Evolutionary conservation across 2,329 filamentous ascomycete species (phyloP), one percentile per base, ranked within the genome.

Genomic region (Ilyonectria sp.): DNA sequence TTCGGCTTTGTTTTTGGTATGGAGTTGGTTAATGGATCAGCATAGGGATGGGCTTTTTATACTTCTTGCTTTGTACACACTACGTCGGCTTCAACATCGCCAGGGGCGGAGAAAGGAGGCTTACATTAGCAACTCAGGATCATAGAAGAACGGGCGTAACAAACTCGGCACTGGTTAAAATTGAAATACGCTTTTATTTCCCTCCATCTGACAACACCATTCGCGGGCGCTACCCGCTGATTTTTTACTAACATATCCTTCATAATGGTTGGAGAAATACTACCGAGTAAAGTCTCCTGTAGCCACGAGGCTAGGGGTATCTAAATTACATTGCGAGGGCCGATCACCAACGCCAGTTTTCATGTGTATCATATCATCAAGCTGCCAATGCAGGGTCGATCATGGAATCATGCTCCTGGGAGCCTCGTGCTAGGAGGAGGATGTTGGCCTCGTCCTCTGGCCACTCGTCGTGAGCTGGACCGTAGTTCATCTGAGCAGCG

Each of bases 381-480:
- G 46, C 17, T 17, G 67, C 71, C 10, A 82, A 71, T 11, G 75
- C 72, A 31, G 81, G 81, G 44, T 82, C 81, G 21, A 82, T 74
- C 33, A 74, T 69, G 17, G 63, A 29, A 54, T 79, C 76, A 29
- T 74, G 59, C 2, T 57, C 65, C 1, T 74, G 44, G 17, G 76
- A 61, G 17, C 79, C 76, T 7, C 78, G 72, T 15, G 80, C 75
- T 15, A 86, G 74, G 17, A 81, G 78, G 46, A 83, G 76, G 68
- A 86, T 83, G 64, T 83, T 83, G 8, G 79, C 78, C 60, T 85
- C 83, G 26, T 85, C 83, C 49, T 81, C 78, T 10, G 79, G 78
- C 84, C 84, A 86, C 21, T 83, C 82, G 40, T 82, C 79, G 23
- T 79, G 78, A n/a, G 74, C 68, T 23, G 71, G 69, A 11, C 71